A percentile compares a stretch with the other conserved stretches of the same genome.
Conservation (phyloP, 352 stramenopile species). For the Thraustotheca clavata region DNA sequence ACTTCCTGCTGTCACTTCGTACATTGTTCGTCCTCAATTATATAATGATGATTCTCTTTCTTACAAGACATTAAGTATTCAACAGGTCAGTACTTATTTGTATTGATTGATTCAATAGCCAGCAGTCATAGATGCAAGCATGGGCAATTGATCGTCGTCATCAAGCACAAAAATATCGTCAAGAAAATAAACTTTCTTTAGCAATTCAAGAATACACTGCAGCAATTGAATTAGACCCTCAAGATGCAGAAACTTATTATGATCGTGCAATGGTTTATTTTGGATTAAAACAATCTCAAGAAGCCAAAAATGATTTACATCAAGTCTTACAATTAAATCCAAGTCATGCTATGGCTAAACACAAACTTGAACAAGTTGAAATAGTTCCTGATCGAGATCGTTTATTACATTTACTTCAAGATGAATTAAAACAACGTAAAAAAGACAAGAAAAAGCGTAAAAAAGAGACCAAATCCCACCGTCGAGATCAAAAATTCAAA, state of each 20-base stretch:
- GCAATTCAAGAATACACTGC: slow-evolving; percentile 2
- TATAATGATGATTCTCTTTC: slow-evolving; percentile 14
- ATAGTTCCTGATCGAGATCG: not conserved
- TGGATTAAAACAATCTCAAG: not conserved
- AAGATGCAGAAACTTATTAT: slow-evolving; percentile 3
- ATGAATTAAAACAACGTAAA: not conserved
- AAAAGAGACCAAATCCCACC: slow-evolving; percentile 18
- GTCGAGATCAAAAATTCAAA: too few relatives aligned
- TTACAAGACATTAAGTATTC: slow-evolving; percentile 13
- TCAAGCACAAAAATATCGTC: not conserved
- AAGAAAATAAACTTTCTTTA: not conserved
- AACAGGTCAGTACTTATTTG: slow-evolving; percentile 8
- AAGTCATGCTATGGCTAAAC: not conserved
- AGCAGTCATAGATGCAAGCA: slow-evolving; percentile 11
- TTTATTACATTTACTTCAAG: slow-evolving; percentile 6
- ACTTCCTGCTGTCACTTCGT: slow-evolving; percentile 19
- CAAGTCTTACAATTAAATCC: not conserved
- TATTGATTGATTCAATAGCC: not conserved
- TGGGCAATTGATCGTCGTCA: slow-evolving; percentile 12
- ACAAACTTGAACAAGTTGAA: not conserved
- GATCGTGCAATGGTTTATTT: not conserved
- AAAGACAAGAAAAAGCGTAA: slow-evolving; percentile 16
- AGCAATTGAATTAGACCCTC: slow-evolving; percentile 9
- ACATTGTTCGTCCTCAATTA: slow-evolving; percentile 10
- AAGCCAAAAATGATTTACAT: not conserved